Percentiles rank a stretch among this genome's conserved stretches.
phyloP scores from a whole-genome alignment of 441 rosid genomes.

The Euphorbia corollata region DNA sequence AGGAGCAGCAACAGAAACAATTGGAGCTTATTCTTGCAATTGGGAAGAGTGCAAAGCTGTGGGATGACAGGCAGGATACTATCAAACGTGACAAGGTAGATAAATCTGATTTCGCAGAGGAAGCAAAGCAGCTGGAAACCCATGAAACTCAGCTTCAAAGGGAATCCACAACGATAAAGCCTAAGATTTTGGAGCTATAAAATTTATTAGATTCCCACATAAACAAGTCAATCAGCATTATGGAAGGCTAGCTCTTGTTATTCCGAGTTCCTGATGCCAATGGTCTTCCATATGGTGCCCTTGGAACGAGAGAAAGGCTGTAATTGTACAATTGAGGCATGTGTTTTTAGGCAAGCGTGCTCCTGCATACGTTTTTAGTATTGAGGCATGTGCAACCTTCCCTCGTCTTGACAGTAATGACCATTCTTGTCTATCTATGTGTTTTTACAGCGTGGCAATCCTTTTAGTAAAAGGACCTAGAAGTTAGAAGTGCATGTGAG shows the following conservation, averaged over 20 bases:
- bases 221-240: background rate
- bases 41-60: conserved; percentile 55
- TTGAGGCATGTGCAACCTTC: conserved; percentile 1
- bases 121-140: conserved; percentile 30
- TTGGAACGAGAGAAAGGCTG: conserved; percentile 1
- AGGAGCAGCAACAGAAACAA: conserved; percentile 91
- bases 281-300: conserved; percentile 5
- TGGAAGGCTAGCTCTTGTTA: conserved; percentile 1
- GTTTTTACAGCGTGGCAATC: too few species aligned
- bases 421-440: background rate
- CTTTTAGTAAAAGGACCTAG: too few species aligned
- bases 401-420: background rate
- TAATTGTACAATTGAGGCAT: conserved; percentile 12
- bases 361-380: conserved; percentile 13
- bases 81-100: conserved; percentile 23
- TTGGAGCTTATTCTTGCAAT: conserved; percentile 76
- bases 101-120: conserved; percentile 23
- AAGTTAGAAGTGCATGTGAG: too few species aligned
- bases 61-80: conserved; percentile 35
- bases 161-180: conserved; percentile 32
- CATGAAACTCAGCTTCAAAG: conserved; percentile 25
- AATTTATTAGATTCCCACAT: background rate
- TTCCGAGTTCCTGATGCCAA: conserved; percentile 6
- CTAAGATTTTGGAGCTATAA: conserved; percentile 21
- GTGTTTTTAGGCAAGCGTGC: background rate